Percentiles rank a stretch among this genome's conserved stretches.
These are phyloP conservation scores for Tuber microsphaerosporum DNA, from an alignment of 495 filamentous ascomycete species.

Conservation along the genomic window DNA sequence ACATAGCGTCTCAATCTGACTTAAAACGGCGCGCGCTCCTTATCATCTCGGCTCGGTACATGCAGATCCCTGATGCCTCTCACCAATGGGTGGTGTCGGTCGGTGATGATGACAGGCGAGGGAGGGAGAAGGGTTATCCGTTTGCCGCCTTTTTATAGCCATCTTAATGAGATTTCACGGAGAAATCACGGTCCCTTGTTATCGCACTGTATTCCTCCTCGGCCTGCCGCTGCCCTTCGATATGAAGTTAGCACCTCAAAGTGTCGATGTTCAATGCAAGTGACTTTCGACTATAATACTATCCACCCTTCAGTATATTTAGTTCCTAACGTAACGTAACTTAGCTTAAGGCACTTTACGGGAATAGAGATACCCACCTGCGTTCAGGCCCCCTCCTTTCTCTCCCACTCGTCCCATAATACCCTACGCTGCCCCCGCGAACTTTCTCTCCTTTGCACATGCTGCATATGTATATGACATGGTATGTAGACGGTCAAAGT, in stretches of 20 bases:
- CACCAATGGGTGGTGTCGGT: not conserved
- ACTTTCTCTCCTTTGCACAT: constrained; percentile 3
- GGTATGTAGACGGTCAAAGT: constrained; percentile 9
- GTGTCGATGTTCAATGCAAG: not conserved
- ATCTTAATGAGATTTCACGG: constrained; percentile 1
- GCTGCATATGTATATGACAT: constrained; percentile 8
- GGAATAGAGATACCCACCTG: not conserved
- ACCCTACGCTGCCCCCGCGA: constrained; percentile 13
- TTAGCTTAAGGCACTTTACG: not conserved
- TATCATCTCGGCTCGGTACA: constrained; percentile 36
- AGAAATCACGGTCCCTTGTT: constrained; percentile 4
- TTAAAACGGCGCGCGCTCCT: constrained; percentile 28
- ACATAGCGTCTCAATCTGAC: constrained; percentile 23
- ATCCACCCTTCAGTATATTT: constrained; percentile 9
- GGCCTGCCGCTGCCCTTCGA: not conserved
- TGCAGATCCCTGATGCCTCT: constrained; percentile 7
- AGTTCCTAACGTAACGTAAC: constrained; percentile 12
- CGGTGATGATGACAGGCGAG: not conserved
- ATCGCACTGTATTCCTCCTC: not conserved
- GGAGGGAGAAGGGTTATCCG: not conserved
- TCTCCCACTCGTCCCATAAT: not conserved
- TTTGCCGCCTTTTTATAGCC: not conserved
- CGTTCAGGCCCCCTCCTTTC: not conserved
- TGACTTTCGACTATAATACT: not conserved
- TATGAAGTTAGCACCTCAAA: not conserved